Evolutionary conservation across 2,329 filamentous ascomycete genomes (phyloP), one percentile per base, ranked within the genome.

Genomic region (Fusarium xylarioides): DNA sequence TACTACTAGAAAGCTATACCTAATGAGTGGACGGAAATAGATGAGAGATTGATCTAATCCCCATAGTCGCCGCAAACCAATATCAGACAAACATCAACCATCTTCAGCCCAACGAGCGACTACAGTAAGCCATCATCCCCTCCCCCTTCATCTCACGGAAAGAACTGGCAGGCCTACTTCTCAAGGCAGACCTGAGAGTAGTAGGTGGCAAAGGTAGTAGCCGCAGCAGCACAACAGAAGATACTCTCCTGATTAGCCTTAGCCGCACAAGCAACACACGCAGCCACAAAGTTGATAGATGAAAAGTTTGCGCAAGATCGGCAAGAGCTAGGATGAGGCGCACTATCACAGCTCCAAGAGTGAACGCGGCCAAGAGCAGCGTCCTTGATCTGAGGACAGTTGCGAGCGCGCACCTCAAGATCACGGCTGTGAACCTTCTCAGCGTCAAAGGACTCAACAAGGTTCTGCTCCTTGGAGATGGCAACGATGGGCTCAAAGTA

Each of bases 401-500:
- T 21, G 5, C 69, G 49, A 11, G 63, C 63, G 15, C 69, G 67
- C 16, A 71, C 16, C 5, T 44, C 44, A 11, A 44, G 30, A 30
- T 67, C 67, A 14, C 65, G 54, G 28, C 37, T 38, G 3, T 66
- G 66, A 9, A 59, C 30, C 16, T 59, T 42, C n/a, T 56, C 58
- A 8, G 50, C 44, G 44, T 60, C 61, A n/a, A 54, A 54, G 2
- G 50, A n/a, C 34, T 64, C 43, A 3, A 71, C 63, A n/a, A 71
- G 50, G 21, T 71, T 47, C 16, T 71, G 40, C 23, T 71, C 21
- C 58, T 71, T 71, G 44, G 69, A 44, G 35, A 71, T 44, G 23
- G 58, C 63, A 12, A 71, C 69, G 21, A 71, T 59, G 40, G 67
- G 63, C 40, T 71, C 67, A 26, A 71, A 71, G 58, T 71, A 71